Percentiles rank a stretch among this genome's conserved stretches.
Evolutionary conservation across 306 rosid genomes (phyloP).

Genomic region (Sechiopsis laciniata): DNA sequence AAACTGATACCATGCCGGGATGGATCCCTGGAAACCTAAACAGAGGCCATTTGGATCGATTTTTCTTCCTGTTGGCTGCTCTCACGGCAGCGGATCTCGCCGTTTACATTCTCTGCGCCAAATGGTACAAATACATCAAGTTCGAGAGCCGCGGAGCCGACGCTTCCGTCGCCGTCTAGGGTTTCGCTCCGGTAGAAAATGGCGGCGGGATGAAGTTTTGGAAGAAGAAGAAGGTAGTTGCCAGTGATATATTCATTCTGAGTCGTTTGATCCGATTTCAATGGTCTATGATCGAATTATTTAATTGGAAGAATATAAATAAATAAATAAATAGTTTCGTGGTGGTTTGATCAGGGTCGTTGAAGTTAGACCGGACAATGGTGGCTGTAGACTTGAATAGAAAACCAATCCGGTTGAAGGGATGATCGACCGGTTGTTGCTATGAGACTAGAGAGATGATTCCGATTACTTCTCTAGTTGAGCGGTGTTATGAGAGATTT

Average conservation of each 20-base stretch:
- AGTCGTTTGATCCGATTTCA: background rate
- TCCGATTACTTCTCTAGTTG: constrained; percentile 16
- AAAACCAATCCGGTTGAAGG: background rate
- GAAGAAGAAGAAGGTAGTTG: background rate
- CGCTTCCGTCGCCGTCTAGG: background rate
- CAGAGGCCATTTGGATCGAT: too few relatives aligned
- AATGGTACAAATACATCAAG: too few relatives aligned
- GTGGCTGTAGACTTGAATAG: background rate
- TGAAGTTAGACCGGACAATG: background rate
- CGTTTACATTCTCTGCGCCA: too few relatives aligned
- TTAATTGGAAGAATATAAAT: background rate
- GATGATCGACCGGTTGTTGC: background rate
- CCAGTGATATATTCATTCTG: background rate
- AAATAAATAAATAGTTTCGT: background rate
- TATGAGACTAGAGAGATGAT: constrained; percentile 19
- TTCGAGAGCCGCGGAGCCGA: background rate
- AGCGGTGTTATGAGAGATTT: constrained; percentile 11
- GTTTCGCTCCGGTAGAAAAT: background rate
- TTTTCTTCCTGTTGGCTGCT: too few relatives aligned
- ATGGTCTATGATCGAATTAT: constrained; percentile 1
- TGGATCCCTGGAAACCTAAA: too few relatives aligned
- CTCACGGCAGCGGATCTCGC: too few relatives aligned
- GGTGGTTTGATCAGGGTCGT: constrained; percentile 1
- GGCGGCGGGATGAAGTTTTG: background rate
- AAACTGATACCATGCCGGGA: constrained; percentile 8